These are phyloP conservation scores for Themeda triandra DNA, from an alignment of 176 grass and related monocot genomes.

Conservation along the genomic window DNA sequence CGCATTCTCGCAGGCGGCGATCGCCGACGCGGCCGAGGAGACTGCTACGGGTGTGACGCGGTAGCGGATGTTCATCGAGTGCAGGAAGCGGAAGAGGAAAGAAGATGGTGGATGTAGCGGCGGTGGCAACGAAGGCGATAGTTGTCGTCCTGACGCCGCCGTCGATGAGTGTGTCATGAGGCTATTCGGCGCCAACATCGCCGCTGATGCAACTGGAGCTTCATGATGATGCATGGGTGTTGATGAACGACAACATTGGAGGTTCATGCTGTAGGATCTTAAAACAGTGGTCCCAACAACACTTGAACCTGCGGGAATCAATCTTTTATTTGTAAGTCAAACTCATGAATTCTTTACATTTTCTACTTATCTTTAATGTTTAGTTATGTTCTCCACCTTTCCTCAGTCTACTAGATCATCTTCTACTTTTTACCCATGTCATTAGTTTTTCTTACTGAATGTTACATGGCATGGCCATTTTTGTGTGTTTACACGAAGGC, in stretches of 20 bases:
- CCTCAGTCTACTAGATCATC: background rate
- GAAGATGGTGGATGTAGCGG: too few species aligned
- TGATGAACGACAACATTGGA: too few species aligned
- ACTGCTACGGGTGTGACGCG: too few species aligned
- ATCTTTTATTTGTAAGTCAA: slow-evolving; percentile 78
- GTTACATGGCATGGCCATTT: background rate
- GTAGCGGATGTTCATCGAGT: too few species aligned
- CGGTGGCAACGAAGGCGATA: too few species aligned
- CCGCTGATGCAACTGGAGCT: too few species aligned
- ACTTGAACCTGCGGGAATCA: slow-evolving; percentile 62
- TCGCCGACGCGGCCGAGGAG: too few species aligned
- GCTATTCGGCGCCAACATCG: too few species aligned
- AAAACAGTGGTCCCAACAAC: slow-evolving; percentile 44
- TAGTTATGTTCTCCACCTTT: slow-evolving; percentile 5
- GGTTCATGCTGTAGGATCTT: slow-evolving; percentile 58
- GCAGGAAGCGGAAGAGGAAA: too few species aligned
- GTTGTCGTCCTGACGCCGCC: too few species aligned
- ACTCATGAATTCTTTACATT: background rate
- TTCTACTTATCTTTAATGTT: background rate
- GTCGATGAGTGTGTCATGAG: too few species aligned
- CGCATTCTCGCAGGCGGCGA: too few species aligned
- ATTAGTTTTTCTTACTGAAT: background rate
- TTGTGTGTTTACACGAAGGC: background rate
- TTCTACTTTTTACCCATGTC: background rate
- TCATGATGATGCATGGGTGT: slow-evolving; percentile 20